Conservation (phyloP, 352 stramenopile genomes). For the Pythium monospermum region DNA sequence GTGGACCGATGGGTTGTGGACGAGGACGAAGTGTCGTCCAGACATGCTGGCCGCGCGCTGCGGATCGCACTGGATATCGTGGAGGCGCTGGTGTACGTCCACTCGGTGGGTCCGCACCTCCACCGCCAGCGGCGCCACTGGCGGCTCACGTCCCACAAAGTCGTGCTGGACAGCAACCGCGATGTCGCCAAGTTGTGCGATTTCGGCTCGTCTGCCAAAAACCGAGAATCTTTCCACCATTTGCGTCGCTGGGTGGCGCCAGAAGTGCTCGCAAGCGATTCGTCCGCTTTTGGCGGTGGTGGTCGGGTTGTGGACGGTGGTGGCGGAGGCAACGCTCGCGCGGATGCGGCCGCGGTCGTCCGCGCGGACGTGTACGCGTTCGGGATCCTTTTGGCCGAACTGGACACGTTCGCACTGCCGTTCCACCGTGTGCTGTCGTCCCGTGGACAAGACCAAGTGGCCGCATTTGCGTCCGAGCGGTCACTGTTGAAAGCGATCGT, state of each 20-base stretch:
- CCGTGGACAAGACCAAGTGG: constrained; percentile 8
- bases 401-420: constrained; percentile 44
- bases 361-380: constrained; percentile 49
- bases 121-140: constrained; percentile 25
- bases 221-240: constrained; percentile 29
- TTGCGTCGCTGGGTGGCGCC: constrained; percentile 34
- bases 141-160: constrained; percentile 43
- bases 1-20: constrained; percentile 22
- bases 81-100: constrained; percentile 36
- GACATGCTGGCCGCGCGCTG: constrained; percentile 10
- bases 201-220: constrained; percentile 36
- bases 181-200: constrained; percentile 38
- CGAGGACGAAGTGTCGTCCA: neutral
- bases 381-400: constrained; percentile 33
- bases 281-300: too few species aligned
- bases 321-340: constrained; percentile 3
- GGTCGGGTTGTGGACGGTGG: too few species aligned
- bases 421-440: constrained; percentile 22
- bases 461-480: constrained; percentile 29
- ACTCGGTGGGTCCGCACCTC: constrained; percentile 29
- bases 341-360: neutral
- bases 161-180: constrained; percentile 28
- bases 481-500: constrained; percentile 18
- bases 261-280: constrained; percentile 33
- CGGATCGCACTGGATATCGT: constrained; percentile 35